Evolutionary conservation across 2,329 filamentous ascomycete genomes (phyloP).

Genomic region (Sarocladium brachiariae): DNA sequence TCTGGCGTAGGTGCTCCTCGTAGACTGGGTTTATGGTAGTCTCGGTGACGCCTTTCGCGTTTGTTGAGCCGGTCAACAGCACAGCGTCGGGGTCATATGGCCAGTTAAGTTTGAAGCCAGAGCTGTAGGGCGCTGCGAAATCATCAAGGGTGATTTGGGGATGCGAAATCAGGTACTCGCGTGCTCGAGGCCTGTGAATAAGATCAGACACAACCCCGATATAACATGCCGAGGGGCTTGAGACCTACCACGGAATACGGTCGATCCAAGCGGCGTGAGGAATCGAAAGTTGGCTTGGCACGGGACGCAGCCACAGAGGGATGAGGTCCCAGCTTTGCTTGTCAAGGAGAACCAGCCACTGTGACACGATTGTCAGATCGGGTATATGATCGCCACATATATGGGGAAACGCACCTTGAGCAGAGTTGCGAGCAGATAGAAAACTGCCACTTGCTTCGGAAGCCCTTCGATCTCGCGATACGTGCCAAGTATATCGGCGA

Average conservation of each 20-base stretch:
- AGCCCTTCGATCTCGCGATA: constrained; percentile 24
- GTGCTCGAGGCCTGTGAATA: constrained; percentile 17
- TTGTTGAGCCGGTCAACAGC: constrained; percentile 15
- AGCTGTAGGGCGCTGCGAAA: constrained; percentile 24
- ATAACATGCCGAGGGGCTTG: neutral
- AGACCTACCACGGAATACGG: constrained; percentile 22
- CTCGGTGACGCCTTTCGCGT: constrained; percentile 13
- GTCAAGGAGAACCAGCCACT: constrained; percentile 25
- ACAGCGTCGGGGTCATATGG: constrained; percentile 22
- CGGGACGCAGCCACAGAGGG: constrained; percentile 23
- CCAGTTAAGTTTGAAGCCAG: constrained; percentile 24
- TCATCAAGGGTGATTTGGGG: constrained; percentile 24
- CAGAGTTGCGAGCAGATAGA: constrained; percentile 22
- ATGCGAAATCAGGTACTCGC: constrained; percentile 23
- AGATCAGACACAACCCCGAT: constrained; percentile 4
- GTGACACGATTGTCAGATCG: neutral
- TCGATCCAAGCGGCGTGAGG: constrained; percentile 25
- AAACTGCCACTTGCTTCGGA: constrained; percentile 24
- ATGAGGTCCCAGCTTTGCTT: constrained; percentile 23
- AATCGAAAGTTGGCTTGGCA: constrained; percentile 19
- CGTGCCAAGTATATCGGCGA: constrained; percentile 22
- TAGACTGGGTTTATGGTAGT: constrained; percentile 23
- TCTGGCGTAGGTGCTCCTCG: constrained; percentile 23
- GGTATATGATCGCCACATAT: neutral
- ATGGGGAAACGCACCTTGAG: constrained; percentile 18